Percentiles rank a stretch among this genome's conserved stretches.
Evolutionary conservation across 2,329 filamentous ascomycete genomes (phyloP).

Genomic region (Talaromyces sp.): DNA sequence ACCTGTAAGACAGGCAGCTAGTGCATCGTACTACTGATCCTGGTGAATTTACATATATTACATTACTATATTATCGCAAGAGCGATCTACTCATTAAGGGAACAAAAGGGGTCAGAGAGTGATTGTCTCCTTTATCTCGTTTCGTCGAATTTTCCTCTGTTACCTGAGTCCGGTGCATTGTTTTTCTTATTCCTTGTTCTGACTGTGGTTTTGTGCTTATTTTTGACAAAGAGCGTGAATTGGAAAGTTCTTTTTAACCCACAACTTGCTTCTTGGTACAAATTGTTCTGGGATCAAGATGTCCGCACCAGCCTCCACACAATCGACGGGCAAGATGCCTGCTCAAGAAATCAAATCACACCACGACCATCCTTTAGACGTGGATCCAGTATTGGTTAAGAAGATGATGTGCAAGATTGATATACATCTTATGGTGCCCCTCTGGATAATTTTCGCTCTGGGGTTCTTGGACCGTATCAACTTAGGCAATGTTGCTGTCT

Average conservation of each 20-base stretch:
- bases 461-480: slow-evolving; percentile 23
- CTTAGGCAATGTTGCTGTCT: slow-evolving; percentile 24
- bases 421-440: slow-evolving; percentile 23
- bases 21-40: not conserved
- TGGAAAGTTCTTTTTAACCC: not conserved
- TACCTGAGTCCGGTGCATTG: not conserved
- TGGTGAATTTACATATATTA: not conserved
- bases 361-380: not conserved
- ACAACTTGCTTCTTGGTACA: not conserved
- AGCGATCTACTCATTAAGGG: not conserved
- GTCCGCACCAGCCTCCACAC: not conserved
- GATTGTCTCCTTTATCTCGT: not conserved
- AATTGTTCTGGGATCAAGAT: not conserved
- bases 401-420: slow-evolving; percentile 23
- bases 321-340: not conserved
- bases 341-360: not conserved
- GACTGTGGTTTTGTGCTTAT: not conserved
- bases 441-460: slow-evolving; percentile 22
- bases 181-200: not conserved
- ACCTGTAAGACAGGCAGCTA: not conserved
- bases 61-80: not conserved
- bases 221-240: not conserved
- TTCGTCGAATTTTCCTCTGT: not conserved
- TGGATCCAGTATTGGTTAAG: not conserved
- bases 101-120: not conserved